These are phyloP conservation scores for Patellifolia procumbens DNA, from an alignment of 179 eudicot species.

Conservation along the genomic window DNA sequence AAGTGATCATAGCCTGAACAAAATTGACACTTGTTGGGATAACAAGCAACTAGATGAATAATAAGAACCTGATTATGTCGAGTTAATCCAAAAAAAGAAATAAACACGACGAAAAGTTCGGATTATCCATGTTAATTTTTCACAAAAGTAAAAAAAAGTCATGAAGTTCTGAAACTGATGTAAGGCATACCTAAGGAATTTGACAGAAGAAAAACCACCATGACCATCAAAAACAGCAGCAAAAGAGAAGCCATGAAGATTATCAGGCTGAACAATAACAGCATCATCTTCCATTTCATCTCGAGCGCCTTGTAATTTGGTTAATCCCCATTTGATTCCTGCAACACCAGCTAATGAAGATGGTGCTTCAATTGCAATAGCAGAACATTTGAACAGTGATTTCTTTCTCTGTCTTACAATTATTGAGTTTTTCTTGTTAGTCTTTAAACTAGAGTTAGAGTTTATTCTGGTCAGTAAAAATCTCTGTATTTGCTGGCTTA, in stretches of 20 bases:
- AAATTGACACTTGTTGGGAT: neutral
- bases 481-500: conserved; percentile 65
- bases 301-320: conserved; percentile 70
- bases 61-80: neutral
- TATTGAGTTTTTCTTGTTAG: conserved; percentile 36
- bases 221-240: conserved; percentile 99
- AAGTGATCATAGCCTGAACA: neutral
- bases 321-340: conserved; percentile 75
- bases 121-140: neutral
- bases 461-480: conserved; percentile 43
- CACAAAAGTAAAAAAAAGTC: neutral
- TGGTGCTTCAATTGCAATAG: conserved; percentile 83
- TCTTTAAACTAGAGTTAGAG: conserved; percentile 28
- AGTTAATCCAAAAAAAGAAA: neutral
- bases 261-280: conserved; percentile 52
- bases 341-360: conserved; percentile 49
- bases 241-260: conserved; percentile 62
- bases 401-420: conserved; percentile 31
- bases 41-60: neutral
- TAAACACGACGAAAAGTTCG: neutral
- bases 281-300: conserved; percentile 98
- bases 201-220: conserved; percentile 77
- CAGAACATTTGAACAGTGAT: conserved; percentile 52
- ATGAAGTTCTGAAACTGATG: neutral
- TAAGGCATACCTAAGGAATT: conserved; percentile 59